phyloP scores from a whole-genome alignment of 169 alveolate genomes.

The Plasmodium vivax region DNA sequence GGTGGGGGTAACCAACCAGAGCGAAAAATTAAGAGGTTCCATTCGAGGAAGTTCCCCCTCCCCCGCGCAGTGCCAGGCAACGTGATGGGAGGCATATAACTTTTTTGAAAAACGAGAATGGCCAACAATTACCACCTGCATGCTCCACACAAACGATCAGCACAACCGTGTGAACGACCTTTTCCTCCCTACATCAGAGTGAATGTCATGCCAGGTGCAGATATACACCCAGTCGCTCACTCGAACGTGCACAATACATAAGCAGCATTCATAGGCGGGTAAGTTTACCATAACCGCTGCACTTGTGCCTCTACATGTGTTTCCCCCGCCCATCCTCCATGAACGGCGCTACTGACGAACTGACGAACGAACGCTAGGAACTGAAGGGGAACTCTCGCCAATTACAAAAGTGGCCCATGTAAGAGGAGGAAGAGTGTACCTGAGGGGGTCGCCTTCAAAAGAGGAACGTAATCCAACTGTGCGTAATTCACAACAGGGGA shows the following conservation, averaged over 20 bases:
- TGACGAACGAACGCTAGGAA: neutral
- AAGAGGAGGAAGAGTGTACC: neutral
- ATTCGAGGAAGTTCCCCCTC: neutral
- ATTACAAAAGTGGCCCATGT: neutral
- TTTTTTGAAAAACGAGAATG: neutral
- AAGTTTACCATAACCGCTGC: neutral
- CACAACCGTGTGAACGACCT: neutral
- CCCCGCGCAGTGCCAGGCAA: neutral
- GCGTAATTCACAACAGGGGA: neutral
- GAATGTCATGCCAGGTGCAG: neutral
- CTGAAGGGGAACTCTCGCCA: neutral
- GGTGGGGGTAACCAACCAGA: neutral
- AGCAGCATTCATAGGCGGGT: neutral
- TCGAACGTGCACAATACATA: neutral
- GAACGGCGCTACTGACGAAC: neutral
- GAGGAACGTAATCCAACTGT: neutral
- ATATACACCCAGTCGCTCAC: neutral
- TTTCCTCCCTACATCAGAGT: neutral
- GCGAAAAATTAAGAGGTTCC: neutral
- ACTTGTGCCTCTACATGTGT: neutral
- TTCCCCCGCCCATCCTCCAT: neutral
- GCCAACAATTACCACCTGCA: neutral
- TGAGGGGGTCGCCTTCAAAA: neutral
- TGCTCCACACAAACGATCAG: neutral
- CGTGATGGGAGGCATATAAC: neutral